Base-by-base conservation (phyloP, 1,284 basidiomycete species). In the Cryptococcus deneoformans region DNA sequence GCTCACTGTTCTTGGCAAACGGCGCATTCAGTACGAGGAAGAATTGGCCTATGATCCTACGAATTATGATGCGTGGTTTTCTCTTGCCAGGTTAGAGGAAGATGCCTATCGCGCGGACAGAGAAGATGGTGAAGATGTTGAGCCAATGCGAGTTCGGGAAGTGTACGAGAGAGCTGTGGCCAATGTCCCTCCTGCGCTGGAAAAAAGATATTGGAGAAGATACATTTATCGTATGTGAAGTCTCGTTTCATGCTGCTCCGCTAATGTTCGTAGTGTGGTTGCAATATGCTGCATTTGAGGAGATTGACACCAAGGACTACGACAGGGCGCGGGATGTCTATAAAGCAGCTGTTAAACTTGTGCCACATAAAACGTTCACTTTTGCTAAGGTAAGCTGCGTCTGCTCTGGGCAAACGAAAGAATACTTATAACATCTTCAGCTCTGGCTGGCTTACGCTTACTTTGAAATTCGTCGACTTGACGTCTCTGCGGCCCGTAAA, bases 21-120 rank as follows among this genome's bases (percentile, higher is more conserved):
- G 96, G 29, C 84, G 95, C 46, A 96, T 99, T 58, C 93, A 99
- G 71, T 99, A 99, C 74, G 95, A 97, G 74, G 93, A 96, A 66
- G 93, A 97, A 77, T 77, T 97, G 1, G 77, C 85, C 6, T 88
- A 93, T 60, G 92, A 96, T 63, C 85, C 89, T 0, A 85, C 87
- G 40, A 96, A 98, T 76, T 99, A 98, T 70, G 95, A 99, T 76
- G 89, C 90, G 1, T 99, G 96, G 96, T 98, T 98, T 73, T 96
- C 98, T 70, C 96, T 96, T 68, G 85, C 92, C 10, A 84, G 93
- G 4, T 77, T 99, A 20, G 95, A 99, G 74, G 96, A 99, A 76
- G 90, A 88, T 44, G 90, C 92, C 0, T 85, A 86, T 66, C 81
- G 84, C 34, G 86, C 90, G 54, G 79, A 89, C 43, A 83, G 81